Evolutionary conservation across 768 basidiomycete genomes (phyloP).

Genomic region (Ramaria sp.): DNA sequence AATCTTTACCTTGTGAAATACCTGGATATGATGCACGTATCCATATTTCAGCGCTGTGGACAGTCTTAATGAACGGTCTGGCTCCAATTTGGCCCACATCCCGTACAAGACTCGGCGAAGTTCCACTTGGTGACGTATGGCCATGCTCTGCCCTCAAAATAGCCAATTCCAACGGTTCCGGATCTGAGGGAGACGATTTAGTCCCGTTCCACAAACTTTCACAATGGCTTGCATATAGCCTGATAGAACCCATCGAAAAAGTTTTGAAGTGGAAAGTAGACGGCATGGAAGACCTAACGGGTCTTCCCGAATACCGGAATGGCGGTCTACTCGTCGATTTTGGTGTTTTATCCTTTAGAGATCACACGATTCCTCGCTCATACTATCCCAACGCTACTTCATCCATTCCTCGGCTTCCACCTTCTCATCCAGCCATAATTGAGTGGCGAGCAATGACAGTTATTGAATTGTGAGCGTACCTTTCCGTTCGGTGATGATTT

Average conservation of each 20-base stretch:
- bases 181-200: slow-evolving; percentile 49
- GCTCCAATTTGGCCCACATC: slow-evolving; percentile 82
- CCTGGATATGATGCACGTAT: slow-evolving; percentile 34
- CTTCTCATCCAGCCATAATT: slow-evolving; percentile 83
- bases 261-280: slow-evolving; percentile 73
- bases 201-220: slow-evolving; percentile 97
- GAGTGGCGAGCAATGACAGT: slow-evolving; percentile 98
- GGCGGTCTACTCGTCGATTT: slow-evolving; percentile 88
- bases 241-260: slow-evolving; percentile 75
- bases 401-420: slow-evolving; percentile 49
- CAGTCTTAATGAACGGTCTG: slow-evolving; percentile 69
- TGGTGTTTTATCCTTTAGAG: slow-evolving; percentile 63
- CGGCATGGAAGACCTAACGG: slow-evolving; percentile 77
- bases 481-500: neutral
- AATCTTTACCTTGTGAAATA: slow-evolving; percentile 28
- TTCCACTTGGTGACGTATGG: slow-evolving; percentile 90
- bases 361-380: slow-evolving; percentile 32
- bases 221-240: slow-evolving; percentile 85
- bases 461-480: slow-evolving; percentile 61
- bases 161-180: slow-evolving; percentile 11
- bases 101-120: slow-evolving; percentile 52
- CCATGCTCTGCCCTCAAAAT: slow-evolving; percentile 45
- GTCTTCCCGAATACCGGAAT: slow-evolving; percentile 91
- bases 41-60: slow-evolving; percentile 72
- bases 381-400: slow-evolving; percentile 18